A percentile compares a stretch with the other conserved stretches of the same genome.
Evolutionary conservation across 2,329 filamentous ascomycete species (phyloP).

Genomic region (Xylaria sp.): DNA sequence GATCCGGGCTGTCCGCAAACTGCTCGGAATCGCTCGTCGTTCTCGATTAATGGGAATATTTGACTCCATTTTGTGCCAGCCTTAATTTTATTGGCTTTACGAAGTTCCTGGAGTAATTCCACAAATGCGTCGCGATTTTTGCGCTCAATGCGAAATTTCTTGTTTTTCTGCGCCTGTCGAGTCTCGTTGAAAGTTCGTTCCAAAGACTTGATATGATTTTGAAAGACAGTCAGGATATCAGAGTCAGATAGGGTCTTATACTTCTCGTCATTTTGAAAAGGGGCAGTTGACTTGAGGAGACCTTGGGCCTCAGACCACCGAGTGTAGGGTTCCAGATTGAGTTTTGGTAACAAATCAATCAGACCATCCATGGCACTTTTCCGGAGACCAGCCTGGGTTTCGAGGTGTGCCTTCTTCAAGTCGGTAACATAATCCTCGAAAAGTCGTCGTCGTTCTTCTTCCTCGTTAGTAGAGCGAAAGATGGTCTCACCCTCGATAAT

Average conservation of each 20-base stretch:
- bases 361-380: constrained; percentile 87
- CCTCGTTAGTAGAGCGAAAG: constrained; percentile 88
- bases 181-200: constrained; percentile 92
- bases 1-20: constrained; percentile 87
- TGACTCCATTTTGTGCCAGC: constrained; percentile 90
- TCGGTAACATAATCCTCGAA: constrained; percentile 93
- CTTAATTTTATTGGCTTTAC: constrained; percentile 79
- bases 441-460: constrained; percentile 84
- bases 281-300: constrained; percentile 77
- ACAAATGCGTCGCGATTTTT: constrained; percentile 84
- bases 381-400: constrained; percentile 73
- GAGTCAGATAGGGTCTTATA: constrained; percentile 85
- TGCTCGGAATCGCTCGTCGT: constrained; percentile 81
- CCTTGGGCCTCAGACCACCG: constrained; percentile 91
- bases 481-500: constrained; percentile 96
- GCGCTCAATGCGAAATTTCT: constrained; percentile 80
- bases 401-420: constrained; percentile 79
- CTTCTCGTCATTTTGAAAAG: constrained; percentile 81
- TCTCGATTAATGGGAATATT: constrained; percentile 73
- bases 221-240: constrained; percentile 90
- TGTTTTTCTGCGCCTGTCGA: constrained; percentile 84
- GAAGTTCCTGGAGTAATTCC: constrained; percentile 75
- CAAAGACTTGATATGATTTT: constrained; percentile 91
- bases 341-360: constrained; percentile 74
- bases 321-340: constrained; percentile 90